Conservation (phyloP, 768 basidiomycete genomes). For the Neoboletus magnificus region DNA sequence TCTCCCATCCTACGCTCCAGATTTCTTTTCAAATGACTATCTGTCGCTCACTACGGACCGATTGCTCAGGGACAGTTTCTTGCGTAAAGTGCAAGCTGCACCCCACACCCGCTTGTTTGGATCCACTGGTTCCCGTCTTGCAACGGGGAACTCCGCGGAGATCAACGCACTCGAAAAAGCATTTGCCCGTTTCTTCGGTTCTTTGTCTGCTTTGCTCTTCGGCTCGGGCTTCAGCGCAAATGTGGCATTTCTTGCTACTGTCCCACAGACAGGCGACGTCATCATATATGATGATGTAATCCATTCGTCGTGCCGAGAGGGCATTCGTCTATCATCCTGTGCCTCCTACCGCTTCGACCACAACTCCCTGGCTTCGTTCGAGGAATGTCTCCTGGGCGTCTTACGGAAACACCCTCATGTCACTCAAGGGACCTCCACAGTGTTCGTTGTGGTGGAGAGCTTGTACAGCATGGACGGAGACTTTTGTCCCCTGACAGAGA, state of each 20-base stretch:
- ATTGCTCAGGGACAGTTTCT: slow-evolving; percentile 28
- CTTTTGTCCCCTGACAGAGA: slow-evolving; percentile 43
- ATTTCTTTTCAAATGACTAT: slow-evolving; percentile 51
- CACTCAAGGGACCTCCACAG: slow-evolving; percentile 23
- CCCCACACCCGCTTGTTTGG: slow-evolving; percentile 35
- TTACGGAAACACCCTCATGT: slow-evolving; percentile 26
- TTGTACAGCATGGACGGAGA: slow-evolving; percentile 65
- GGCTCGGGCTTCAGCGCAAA: slow-evolving; percentile 56
- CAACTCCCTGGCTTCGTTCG: slow-evolving; percentile 40
- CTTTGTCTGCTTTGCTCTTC: slow-evolving; percentile 46
- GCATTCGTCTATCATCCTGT: slow-evolving; percentile 39
- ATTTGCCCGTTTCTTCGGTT: slow-evolving; percentile 15
- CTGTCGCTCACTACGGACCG: slow-evolving; percentile 41
- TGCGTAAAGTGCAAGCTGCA: slow-evolving; percentile 28
- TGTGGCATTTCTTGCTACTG: slow-evolving; percentile 42
- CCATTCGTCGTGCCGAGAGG: slow-evolving; percentile 52
- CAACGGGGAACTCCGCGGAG: slow-evolving; percentile 36
- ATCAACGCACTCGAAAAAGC: slow-evolving; percentile 11
- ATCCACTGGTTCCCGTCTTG: slow-evolving; percentile 49
- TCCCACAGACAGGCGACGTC: slow-evolving; percentile 45
- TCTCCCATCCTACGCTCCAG: slow-evolving; percentile 23
- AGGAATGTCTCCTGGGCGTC: slow-evolving; percentile 23
- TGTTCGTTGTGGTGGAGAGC: slow-evolving; percentile 53
- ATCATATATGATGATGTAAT: slow-evolving; percentile 52
- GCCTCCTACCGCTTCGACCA: slow-evolving; percentile 40